Percentiles rank a stretch among this genome's conserved stretches.
Conservation (phyloP, 148 eudicot genomes). For the Persicaria tinctoria region DNA sequence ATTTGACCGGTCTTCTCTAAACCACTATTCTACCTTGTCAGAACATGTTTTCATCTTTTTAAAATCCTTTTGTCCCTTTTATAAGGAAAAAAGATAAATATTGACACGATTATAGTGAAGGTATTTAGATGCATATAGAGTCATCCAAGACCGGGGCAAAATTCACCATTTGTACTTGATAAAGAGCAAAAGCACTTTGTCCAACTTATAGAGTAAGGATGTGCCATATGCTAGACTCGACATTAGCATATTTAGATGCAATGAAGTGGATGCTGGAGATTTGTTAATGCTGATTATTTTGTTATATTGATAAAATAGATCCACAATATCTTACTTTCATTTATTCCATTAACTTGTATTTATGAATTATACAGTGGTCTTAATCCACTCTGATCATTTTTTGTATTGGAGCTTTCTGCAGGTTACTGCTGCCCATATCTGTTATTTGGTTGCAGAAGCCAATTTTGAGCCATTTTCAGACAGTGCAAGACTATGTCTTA, state of each 20-base stretch:
- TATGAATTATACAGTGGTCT: not conserved
- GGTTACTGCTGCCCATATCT: constrained; percentile 79
- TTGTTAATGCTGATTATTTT: too few species aligned
- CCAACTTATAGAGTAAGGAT: not conserved
- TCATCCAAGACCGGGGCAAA: not conserved
- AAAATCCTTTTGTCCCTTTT: not conserved
- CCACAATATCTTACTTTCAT: not conserved
- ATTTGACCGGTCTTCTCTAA: too few species aligned
- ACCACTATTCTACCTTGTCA: too few species aligned
- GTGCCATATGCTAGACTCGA: not conserved
- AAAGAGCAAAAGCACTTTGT: not conserved
- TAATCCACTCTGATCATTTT: not conserved
- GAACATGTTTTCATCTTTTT: too few species aligned
- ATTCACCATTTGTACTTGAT: not conserved
- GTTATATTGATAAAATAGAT: too few species aligned
- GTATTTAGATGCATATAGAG: not conserved
- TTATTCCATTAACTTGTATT: not conserved
- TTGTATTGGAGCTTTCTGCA: constrained; percentile 21
- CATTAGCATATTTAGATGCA: not conserved
- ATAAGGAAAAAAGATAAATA: not conserved
- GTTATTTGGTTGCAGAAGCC: constrained; percentile 88
- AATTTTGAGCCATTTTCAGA: constrained; percentile 73
- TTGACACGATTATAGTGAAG: not conserved
- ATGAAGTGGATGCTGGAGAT: too few species aligned
- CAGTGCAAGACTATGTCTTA: constrained; percentile 76